Base-by-base conservation (phyloP, 257 asterid species). In the Solanum piurae region DNA sequence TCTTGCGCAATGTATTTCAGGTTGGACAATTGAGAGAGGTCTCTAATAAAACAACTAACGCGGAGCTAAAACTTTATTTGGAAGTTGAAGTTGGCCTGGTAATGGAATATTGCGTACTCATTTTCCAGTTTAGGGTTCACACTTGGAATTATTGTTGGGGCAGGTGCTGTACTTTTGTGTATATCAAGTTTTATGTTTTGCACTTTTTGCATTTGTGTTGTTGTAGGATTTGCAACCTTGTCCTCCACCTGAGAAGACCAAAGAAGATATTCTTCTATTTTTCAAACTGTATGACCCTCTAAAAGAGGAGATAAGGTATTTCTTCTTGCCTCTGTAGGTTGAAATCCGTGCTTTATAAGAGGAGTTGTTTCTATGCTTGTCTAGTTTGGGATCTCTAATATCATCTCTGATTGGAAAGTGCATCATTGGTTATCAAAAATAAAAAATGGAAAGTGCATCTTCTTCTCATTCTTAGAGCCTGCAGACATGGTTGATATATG, bases 1-100 rank as follows among this genome's bases (percentile, higher is more conserved):
- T 87, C 86, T 33, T 87, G 55, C 75, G 34, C 85, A 46, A 33
- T 85, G 75, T 89, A 69, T 18, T 69, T 46, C 89, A 95, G 98
- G 98, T 95, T 87, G 98, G 98, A 40, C 96, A 93, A 88, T 90
- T 95, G 89, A 93, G 95, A 91, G 98, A 93, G 77, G 94, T 93
- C 62, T 95, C 96, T 62, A 94, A 93, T 89, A 93, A 93, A 88
- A 90, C 93, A 87, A 91, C 92, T 89, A 94, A 93, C 64, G 95
- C 98, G 2, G 98, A 95, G 90, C 93, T 95, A 64, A 95, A 94
- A 68, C 89, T 95, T 89, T 93, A 93, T 73, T 86, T 95, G 93
- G 98, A 95, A 93, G 98, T 94, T 76, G 93, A 93, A 38, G 83
- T 89, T 88, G 94, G 92, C 91, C 85, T 83, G 96, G 98, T 95